Conservation (phyloP, 1,284 basidiomycete genomes). For the Peniophora sp. region DNA sequence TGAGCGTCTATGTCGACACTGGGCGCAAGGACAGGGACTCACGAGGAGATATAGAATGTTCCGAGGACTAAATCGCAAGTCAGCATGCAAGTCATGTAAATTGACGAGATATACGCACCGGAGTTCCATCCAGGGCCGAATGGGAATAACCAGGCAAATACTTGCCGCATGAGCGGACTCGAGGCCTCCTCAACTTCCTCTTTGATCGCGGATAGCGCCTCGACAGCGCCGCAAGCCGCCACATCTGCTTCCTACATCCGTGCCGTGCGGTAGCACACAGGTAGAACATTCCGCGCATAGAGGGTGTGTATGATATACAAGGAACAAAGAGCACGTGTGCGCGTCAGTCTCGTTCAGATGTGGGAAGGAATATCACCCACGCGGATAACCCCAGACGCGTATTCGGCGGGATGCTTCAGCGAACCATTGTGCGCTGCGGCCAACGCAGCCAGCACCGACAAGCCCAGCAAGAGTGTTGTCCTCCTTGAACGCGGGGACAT, state of each 20-base stretch:
- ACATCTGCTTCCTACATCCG: conserved; percentile 28
- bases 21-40: conserved; percentile 23
- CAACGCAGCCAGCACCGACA: neutral
- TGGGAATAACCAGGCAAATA: conserved; percentile 76
- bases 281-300: neutral
- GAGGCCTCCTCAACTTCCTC: conserved; percentile 48
- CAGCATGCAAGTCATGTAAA: neutral
- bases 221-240: conserved; percentile 36
- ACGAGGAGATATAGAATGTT: conserved; percentile 93
- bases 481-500: neutral
- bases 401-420: neutral
- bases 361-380: neutral
- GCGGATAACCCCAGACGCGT: neutral
- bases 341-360: neutral
- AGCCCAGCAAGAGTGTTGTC: too few relatives aligned
- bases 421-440: neutral
- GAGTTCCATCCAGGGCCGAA: conserved; percentile 86
- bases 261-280: too few relatives aligned
- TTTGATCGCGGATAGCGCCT: conserved; percentile 53
- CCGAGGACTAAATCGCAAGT: conserved; percentile 50
- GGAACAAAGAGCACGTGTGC: neutral
- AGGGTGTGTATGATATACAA: conserved; percentile 10
- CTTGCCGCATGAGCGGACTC: conserved; percentile 66
- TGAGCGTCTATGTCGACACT: conserved; percentile 6
- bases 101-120: conserved; percentile 27